phyloP scores from a whole-genome alignment of 2,329 filamentous ascomycete species.

The Fonsecaea pedrosoi region DNA sequence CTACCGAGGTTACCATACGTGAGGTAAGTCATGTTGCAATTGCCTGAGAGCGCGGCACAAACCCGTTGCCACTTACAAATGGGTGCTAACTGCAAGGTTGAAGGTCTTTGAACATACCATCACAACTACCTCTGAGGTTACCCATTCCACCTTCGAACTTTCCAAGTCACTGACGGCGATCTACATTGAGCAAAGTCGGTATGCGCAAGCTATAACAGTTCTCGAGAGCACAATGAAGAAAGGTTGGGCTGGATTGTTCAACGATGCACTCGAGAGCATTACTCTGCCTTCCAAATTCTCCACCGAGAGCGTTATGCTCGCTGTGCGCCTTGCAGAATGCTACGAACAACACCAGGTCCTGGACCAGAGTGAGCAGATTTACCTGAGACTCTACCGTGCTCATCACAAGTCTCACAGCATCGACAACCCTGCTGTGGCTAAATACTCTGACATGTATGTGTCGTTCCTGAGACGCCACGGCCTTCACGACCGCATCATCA shows the following conservation, averaged over 20 bases:
- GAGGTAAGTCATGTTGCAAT: conserved; percentile 39
- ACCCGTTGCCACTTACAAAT: background rate
- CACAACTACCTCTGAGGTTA: conserved; percentile 45
- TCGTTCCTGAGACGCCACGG: conserved; percentile 24
- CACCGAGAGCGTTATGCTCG: conserved; percentile 56
- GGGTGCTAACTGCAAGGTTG: background rate
- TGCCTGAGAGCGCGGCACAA: background rate
- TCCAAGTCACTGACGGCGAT: conserved; percentile 34
- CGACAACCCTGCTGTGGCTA: conserved; percentile 46
- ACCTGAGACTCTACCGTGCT: conserved; percentile 47
- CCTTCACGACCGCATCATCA: conserved; percentile 46
- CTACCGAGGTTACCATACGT: conserved; percentile 53
- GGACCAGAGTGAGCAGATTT: conserved; percentile 48
- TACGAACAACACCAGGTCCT: conserved; percentile 50
- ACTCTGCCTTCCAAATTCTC: conserved; percentile 51
- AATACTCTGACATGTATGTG: conserved; percentile 37
- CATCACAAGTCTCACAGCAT: conserved; percentile 42
- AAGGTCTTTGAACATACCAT: conserved; percentile 52
- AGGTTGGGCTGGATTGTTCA: conserved; percentile 57
- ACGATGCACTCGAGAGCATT: conserved; percentile 54
- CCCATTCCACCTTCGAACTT: conserved; percentile 48
- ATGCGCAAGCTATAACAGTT: conserved; percentile 55
- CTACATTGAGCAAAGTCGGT: conserved; percentile 57
- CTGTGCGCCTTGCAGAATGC: conserved; percentile 55
- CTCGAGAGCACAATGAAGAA: conserved; percentile 54